Evolutionary conservation across 257 asterid genomes (phyloP).

Genomic region (Knoxia roxburghii): DNA sequence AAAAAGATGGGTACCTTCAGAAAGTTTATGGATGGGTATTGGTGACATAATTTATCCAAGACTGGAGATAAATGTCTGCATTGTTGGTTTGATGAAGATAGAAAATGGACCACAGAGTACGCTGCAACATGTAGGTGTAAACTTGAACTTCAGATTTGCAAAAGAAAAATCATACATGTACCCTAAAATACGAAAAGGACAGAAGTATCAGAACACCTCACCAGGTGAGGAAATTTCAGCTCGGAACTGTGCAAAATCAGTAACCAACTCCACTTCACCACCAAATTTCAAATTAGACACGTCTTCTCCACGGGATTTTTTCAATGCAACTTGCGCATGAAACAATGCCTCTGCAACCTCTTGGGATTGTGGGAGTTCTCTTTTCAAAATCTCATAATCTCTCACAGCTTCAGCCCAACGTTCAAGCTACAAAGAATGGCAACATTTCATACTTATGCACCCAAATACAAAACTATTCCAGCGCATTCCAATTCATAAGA

Average conservation of each 20-base stretch:
- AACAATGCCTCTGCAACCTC: constrained; percentile 77
- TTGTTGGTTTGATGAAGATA: constrained; percentile 36
- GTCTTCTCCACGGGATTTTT: constrained; percentile 76
- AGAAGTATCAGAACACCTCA: constrained; percentile 22
- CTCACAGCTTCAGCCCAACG: constrained; percentile 81
- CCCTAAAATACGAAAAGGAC: neutral
- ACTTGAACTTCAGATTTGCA: constrained; percentile 20
- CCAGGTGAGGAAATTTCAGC: constrained; percentile 76
- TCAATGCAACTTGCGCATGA: constrained; percentile 70
- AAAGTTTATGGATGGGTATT: constrained; percentile 66
- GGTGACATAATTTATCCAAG: constrained; percentile 56
- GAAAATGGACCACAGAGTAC: constrained; percentile 68
- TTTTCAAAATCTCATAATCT: constrained; percentile 71
- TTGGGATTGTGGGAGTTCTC: constrained; percentile 57
- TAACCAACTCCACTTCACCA: constrained; percentile 67
- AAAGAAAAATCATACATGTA: neutral
- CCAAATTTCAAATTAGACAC: constrained; percentile 71
- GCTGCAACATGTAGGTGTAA: constrained; percentile 42
- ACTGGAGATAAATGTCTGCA: constrained; percentile 63
- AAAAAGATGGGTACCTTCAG: constrained; percentile 48
- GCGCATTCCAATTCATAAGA: neutral
- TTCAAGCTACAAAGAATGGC: constrained; percentile 56
- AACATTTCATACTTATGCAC: neutral
- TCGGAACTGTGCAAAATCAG: constrained; percentile 65
- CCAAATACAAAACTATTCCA: neutral